Base-by-base conservation (phyloP, 148 eudicot genomes). In the Salicornia ramosissima region DNA sequence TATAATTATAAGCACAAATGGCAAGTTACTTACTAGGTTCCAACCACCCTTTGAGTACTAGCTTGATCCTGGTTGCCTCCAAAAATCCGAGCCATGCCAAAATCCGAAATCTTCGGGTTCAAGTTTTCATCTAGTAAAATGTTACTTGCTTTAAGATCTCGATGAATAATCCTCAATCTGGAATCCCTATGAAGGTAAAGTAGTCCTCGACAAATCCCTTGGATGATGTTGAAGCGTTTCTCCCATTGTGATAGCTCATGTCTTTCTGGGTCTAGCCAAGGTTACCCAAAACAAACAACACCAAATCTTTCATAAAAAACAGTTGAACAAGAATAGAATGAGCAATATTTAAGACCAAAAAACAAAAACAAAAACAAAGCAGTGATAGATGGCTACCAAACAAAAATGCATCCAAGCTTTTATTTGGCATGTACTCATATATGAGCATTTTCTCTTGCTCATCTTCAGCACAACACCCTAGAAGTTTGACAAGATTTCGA, bases 401-500 rank as follows among this genome's bases (percentile, higher is more conserved):
- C 34, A 80, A 80, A 33, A 78, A 50, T 1, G 72, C 71, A 59
- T 83, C 86, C 71, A 83, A 76, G 71, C 84, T 80, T 69, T 74
- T 78, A 56, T 83, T 83, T 14, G 74, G 81, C 82, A 80, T 68
- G 71, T 75, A 80, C 51, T 78, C 84, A 34, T 84, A 84, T 29
- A 81, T 67, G 30, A 84, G 30, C 49, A 83, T 13, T 52, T 78
- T 79, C 26, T 81, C 80, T 14, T 71, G n/a, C 80, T 36, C 80
- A n/a, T n/a, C 75, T 63, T 76, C 64, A 4, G 79, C 58, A 61
- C 87, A 76, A 42, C 78, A 84, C 0, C 87, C 82, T 2, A 81
- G 52, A 3, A 81, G 68, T 33, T 64, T 71, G 51, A 83, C 86
- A 43, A 84, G 87, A 51, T 81, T 84, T 26, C 69, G 59, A 42